Base-by-base conservation (phyloP, 2,329 filamentous ascomycete species). In the Pseudocercospora musae region DNA sequence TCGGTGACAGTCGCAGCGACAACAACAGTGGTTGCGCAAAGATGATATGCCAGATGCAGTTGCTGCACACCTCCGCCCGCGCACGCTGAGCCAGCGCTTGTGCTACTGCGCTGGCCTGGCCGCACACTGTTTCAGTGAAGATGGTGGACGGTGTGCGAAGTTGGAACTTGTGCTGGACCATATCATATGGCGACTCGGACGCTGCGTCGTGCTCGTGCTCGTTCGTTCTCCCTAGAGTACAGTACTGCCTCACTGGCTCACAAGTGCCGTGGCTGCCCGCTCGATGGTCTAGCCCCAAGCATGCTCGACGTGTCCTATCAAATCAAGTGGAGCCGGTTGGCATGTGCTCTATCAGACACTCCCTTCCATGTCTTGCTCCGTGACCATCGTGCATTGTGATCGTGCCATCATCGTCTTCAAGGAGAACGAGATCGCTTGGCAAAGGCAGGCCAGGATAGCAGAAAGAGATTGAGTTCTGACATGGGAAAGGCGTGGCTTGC, bases 71-170 rank as follows among this genome's bases (percentile, higher is more conserved):
- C 23, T 50, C 58, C 57, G 56, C 54, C 27, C 23, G 50, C 59
- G 31, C 48, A 57, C 52, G 49, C 62, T 59, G 54, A 20, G 25
- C 62, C 55, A 61, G 58, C 46, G 29, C 21, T 55, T 65, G 60
- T 66, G 65, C 62, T 50, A 66, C 64, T 59, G 57, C 54, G 50
- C 49, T 59, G 52, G 49, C 61, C 60, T n/a, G n/a, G n/a, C n/a
- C n/a, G n/a, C n/a, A 58, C 56, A 37, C 31, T 13, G 33, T 44
- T 62, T 50, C 58, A 57, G 48, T 25, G 42, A 33, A 53, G 40
- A 52, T 49, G 49, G 53, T 61, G 49, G 53, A 58, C 20, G 42
- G 42, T n/a, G n/a, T n/a, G n/a, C n/a, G n/a, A n/a, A n/a, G n/a
- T n/a, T n/a, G n/a, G n/a, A n/a, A n/a, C 42, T 15, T 55, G 11